Evolutionary conservation across 768 basidiomycete genomes (phyloP).

Genomic region (Boletus coccyginus): DNA sequence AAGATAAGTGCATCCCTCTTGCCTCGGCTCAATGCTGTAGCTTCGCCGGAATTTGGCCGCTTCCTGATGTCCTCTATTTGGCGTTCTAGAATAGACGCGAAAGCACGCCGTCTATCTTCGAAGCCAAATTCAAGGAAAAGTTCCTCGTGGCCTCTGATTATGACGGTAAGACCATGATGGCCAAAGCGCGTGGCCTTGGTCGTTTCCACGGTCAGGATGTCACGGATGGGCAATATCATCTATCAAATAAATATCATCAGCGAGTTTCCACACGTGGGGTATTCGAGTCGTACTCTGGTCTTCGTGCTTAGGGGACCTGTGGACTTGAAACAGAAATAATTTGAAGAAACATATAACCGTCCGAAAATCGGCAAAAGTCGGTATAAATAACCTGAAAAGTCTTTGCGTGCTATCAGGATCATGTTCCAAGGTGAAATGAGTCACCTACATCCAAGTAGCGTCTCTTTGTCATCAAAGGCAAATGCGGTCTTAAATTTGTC

Average conservation of each 20-base stretch:
- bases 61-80: slow-evolving; percentile 74
- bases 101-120: slow-evolving; percentile 76
- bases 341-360: slow-evolving; percentile 85
- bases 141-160: slow-evolving; percentile 96
- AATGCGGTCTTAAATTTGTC: slow-evolving; percentile 82
- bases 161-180: slow-evolving; percentile 83
- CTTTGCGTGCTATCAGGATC: slow-evolving; percentile 40
- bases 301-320: slow-evolving; percentile 73
- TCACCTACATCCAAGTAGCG: slow-evolving; percentile 79
- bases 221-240: slow-evolving; percentile 94
- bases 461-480: slow-evolving; percentile 87
- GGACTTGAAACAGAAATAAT: slow-evolving; percentile 94
- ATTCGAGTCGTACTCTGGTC: slow-evolving; percentile 66
- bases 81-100: slow-evolving; percentile 68
- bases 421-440: background rate
- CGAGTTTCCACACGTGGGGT: background rate
- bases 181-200: slow-evolving; percentile 88
- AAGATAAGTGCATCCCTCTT: slow-evolving; percentile 74
- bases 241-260: slow-evolving; percentile 30
- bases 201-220: slow-evolving; percentile 81
- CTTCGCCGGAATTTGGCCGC: slow-evolving; percentile 46
- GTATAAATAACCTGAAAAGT: slow-evolving; percentile 88
- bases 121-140: slow-evolving; percentile 93
- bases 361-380: slow-evolving; percentile 88
- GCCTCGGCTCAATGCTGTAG: slow-evolving; percentile 43